Base-by-base conservation (phyloP, 495 filamentous ascomycete genomes). In the Talaromyces wortmannii region DNA sequence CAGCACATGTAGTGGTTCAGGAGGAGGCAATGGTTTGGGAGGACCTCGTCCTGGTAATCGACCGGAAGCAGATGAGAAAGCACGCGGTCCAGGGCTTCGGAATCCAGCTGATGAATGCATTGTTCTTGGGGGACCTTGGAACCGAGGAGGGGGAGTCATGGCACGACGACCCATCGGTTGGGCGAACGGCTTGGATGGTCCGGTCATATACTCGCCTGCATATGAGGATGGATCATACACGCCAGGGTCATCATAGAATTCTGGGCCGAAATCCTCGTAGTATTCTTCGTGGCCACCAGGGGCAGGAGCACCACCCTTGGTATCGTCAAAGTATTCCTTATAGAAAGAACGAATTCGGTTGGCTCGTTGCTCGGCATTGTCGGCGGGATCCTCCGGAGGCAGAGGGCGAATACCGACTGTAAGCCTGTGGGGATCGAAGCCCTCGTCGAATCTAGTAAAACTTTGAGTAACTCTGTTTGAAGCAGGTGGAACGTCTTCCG, bases 311-410 rank as follows among this genome's bases (percentile, higher is more conserved):
- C 64, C 68, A 0, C 76, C 76, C 65, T 87, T 89, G 16, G 81
- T 84, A 23, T 96, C 92, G 52, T 98, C 94, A 57, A 98, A 98
- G 69, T 97, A 97, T 69, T 97, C 94, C 68, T 96, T 96, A 74
- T 98, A 98, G 74, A 98, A 98, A 23, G 95, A 97, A 60, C 94
- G 83, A 59, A 98, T 97, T 18, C 95, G 83, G 72, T 96, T 97
- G 57, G 94, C 94, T 66, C 94, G 83, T 70, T 92, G 83, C 72
- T 97, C 94, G 3, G 94, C 89, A 64, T 95, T 89, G 59, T 91
- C 88, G 31, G 77, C 68, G n/a, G 91, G 89, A 33, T 89, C 87
- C 61, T 92, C 88, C 50, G 91, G 90, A 4, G 94, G 94, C 33
- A 98, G 80, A 45, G 94, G 94, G n/a, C 95, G 86, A 62, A 95